Base-by-base conservation (phyloP, 1,284 basidiomycete species). In the Rhodotorula glutinis region DNA sequence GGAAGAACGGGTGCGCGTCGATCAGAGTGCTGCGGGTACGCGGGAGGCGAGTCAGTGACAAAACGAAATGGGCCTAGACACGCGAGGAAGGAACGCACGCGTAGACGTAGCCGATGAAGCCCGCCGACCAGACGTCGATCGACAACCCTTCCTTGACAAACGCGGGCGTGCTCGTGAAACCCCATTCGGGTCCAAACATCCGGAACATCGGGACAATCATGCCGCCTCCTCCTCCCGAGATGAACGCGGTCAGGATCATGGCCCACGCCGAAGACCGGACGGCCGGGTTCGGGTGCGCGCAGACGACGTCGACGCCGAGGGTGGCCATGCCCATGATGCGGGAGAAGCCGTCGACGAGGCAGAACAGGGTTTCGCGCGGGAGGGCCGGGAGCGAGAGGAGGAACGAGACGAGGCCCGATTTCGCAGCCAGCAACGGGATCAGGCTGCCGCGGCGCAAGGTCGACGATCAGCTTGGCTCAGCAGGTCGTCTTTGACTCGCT, bases 271-370 rank as follows among this genome's bases (percentile, higher is more conserved):
- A 64, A 47, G 43, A 47, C 29, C 70, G 65, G 5, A 73, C 63
- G 49, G 67, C 72, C 9, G 61, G 33, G 62, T 72, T 63, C n/a
- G 72, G 67, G 67, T 73, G 72, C 9, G 67, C 4, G 40, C 71
- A 53, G 55, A 71, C 70, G 27, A 68, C 61, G 67, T 73, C 72
- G 55, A 73, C 70, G 38, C 72, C 72, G 46, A 73, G 63, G 52
- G 72, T 73, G 4, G 72, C 72, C 66, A 73, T 73, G 57, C 72
- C 72, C 56, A 69, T 62, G 60, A 72, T 66, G 63, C 72, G 72
- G 23, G 67, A 66, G 70, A 73, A 73, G 38, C 70, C 72, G 61
- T 73, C 72, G 58, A 73, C 49, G 30, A 67, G 25, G 63, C 60
- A 62, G 72, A 73, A 73, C 27, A 66, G 29, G 40, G 66, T 44